Evolutionary conservation across 2,329 filamentous ascomycete genomes (phyloP).

Genomic region (Trichoderma simmonsii): DNA sequence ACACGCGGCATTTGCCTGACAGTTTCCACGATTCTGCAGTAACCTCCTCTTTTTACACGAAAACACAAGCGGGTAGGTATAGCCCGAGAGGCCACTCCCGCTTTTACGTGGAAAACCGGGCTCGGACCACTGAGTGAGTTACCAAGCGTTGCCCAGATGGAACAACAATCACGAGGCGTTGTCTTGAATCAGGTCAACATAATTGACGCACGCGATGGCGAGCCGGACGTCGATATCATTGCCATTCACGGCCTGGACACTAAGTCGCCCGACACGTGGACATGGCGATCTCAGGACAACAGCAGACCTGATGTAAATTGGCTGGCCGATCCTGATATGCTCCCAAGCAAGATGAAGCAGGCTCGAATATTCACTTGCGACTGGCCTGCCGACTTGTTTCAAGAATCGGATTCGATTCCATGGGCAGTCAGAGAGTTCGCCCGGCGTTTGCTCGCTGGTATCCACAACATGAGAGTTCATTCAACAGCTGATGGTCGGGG

Average conservation of each 20-base stretch:
- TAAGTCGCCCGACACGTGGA: slow-evolving; percentile 30
- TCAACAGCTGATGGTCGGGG: not conserved
- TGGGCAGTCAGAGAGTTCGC: slow-evolving; percentile 25
- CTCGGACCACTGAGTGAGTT: too few species aligned
- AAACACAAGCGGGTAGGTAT: too few species aligned
- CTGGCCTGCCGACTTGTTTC: slow-evolving; percentile 28
- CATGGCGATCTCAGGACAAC: slow-evolving; percentile 15
- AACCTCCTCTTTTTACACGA: too few species aligned
- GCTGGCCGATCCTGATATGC: slow-evolving; percentile 26
- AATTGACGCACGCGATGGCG: not conserved
- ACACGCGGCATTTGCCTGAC: too few species aligned
- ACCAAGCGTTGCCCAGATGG: not conserved
- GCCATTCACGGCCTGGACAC: slow-evolving; percentile 36
- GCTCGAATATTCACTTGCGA: slow-evolving; percentile 31
- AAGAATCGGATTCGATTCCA: slow-evolving; percentile 20
- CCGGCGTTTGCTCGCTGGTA: slow-evolving; percentile 25
- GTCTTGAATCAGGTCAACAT: not conserved
- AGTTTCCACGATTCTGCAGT: too few species aligned
- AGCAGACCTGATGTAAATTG: slow-evolving; percentile 25
- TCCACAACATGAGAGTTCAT: slow-evolving; percentile 18
- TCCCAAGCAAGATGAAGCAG: slow-evolving; percentile 20
- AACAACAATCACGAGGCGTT: not conserved
- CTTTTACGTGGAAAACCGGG: too few species aligned
- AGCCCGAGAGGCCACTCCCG: too few species aligned
- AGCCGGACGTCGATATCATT: slow-evolving; percentile 30